These are phyloP conservation scores for Zymoseptoria tritici DNA, from an alignment of 2,329 filamentous ascomycete species.

Conservation along the genomic window DNA sequence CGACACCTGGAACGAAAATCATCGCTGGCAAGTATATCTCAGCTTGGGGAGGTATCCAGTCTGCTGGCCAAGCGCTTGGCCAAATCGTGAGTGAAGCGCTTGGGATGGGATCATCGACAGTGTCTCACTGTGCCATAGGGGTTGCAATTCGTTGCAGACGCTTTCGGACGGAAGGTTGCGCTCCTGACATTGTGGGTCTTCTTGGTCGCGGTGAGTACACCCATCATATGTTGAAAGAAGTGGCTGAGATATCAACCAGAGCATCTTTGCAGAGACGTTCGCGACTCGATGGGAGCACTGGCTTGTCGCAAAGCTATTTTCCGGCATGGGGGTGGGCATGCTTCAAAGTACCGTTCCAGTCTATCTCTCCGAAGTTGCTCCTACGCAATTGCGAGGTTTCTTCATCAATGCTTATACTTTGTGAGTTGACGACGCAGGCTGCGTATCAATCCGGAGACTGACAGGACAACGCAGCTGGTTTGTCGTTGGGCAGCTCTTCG, in stretches of 20 bases:
- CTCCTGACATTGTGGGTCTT: conserved; percentile 32
- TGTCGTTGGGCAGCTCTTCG: conserved; percentile 38
- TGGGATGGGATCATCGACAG: neutral
- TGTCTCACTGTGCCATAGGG: neutral
- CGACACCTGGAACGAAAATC: conserved; percentile 25
- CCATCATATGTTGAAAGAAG: neutral
- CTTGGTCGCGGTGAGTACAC: conserved; percentile 17
- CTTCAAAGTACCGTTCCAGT: conserved; percentile 37
- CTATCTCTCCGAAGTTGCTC: conserved; percentile 38
- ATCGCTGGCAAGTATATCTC: conserved; percentile 33
- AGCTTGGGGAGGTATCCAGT: conserved; percentile 36
- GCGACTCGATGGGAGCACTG: conserved; percentile 35
- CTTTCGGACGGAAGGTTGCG: conserved; percentile 32
- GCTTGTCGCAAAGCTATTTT: conserved; percentile 27
- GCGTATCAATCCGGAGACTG: neutral
- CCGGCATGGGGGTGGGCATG: conserved; percentile 38
- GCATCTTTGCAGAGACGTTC: conserved; percentile 34
- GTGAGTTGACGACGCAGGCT: neutral
- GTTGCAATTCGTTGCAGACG: conserved; percentile 32
- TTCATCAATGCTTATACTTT: conserved; percentile 37
- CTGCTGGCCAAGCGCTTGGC: conserved; percentile 34
- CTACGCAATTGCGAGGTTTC: conserved; percentile 36
- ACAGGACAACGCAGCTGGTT: conserved; percentile 31
- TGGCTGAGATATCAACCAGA: conserved; percentile 10
- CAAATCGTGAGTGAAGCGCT: conserved; percentile 26